phyloP scores from a whole-genome alignment of 768 basidiomycete species.

The Kwoniella botswanensis region DNA sequence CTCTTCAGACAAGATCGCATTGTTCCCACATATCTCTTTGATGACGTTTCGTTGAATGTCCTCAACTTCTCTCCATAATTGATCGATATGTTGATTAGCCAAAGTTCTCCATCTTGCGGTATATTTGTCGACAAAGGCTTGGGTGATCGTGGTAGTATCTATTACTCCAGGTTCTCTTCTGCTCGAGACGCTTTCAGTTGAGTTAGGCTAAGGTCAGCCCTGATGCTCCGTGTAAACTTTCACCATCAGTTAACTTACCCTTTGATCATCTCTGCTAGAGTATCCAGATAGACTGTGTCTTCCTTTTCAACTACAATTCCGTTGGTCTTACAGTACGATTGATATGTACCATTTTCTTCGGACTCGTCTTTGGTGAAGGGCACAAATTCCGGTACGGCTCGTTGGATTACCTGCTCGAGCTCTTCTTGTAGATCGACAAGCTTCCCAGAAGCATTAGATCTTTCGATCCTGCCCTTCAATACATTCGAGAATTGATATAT shows the following conservation, averaged over 20 bases:
- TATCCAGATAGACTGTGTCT: slow-evolving; percentile 10
- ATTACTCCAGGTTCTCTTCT: slow-evolving; percentile 2
- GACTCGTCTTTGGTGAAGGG: slow-evolving; percentile 5
- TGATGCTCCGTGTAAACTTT: no score
- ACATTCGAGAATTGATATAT: not conserved
- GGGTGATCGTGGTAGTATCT: slow-evolving; percentile 3
- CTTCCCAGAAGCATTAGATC: not conserved
- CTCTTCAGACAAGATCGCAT: not conserved
- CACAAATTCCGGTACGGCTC: not conserved
- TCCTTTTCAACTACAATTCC: not conserved
- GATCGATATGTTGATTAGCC: not conserved
- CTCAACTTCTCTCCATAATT: slow-evolving; percentile 2
- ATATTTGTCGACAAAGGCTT: not conserved
- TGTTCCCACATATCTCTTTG: not conserved
- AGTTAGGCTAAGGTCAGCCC: no score
- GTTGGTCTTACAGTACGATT: not conserved
- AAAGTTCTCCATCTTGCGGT: not conserved
- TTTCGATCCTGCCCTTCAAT: not conserved
- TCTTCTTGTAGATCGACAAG: slow-evolving; percentile 17
- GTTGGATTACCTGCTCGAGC: not conserved
- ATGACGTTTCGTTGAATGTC: not conserved
- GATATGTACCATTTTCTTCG: not conserved
- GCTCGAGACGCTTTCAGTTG: not conserved
- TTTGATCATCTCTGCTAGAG: slow-evolving; percentile 1
- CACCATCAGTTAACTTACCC: slow-evolving; percentile 4